Evolutionary conservation across 192 early-diverging fungal genomes (phyloP).

Genomic region (Backusella luteola): DNA sequence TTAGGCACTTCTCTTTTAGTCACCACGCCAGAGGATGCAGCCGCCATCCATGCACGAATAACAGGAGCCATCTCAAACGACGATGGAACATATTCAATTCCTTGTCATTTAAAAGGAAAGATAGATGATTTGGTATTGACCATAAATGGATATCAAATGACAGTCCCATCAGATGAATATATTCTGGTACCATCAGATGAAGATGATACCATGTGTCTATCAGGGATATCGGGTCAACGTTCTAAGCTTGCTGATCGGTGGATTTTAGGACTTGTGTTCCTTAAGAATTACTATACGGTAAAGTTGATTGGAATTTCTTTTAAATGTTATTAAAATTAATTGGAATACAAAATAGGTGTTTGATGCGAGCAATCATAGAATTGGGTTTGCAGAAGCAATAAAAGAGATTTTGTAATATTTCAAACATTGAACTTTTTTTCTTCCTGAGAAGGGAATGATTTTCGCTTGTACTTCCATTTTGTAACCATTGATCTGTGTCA

Average conservation of each 20-base stretch:
- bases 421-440: not conserved
- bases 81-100: constrained; percentile 23
- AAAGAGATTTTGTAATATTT: not conserved
- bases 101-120: constrained; percentile 12
- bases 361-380: constrained; percentile 15
- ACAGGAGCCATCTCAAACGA: constrained; percentile 25
- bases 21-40: constrained; percentile 37
- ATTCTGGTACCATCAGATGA: constrained; percentile 11
- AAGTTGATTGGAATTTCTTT: not conserved
- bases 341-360: constrained; percentile 15
- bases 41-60: constrained; percentile 44
- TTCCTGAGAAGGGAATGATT: not conserved
- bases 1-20: constrained; percentile 49
- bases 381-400: constrained; percentile 21
- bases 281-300: constrained; percentile 32
- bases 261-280: constrained; percentile 34
- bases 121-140: not conserved
- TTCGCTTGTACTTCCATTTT: not conserved
- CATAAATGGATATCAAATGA: constrained; percentile 8
- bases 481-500: not conserved
- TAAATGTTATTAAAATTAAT: not conserved
- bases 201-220: constrained; percentile 25
- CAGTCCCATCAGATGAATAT: constrained; percentile 17
- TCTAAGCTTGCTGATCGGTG: constrained; percentile 9
- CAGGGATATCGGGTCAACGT: constrained; percentile 31